These are phyloP conservation scores for Hordeum vulgare DNA, from an alignment of 176 grass and related monocot species.

Conservation along the genomic window DNA sequence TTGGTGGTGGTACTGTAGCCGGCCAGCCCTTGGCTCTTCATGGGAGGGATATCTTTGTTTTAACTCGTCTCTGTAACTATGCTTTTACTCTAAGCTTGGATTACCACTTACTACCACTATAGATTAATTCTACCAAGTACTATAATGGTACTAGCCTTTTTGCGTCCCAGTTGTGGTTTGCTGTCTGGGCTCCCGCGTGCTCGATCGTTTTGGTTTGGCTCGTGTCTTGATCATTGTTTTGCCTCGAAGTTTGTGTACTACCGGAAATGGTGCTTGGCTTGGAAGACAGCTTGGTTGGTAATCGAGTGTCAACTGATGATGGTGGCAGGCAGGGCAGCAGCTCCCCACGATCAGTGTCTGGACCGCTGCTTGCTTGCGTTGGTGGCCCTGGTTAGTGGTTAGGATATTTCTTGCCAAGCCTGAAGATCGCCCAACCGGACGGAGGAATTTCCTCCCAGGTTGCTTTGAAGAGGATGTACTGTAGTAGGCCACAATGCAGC, in stretches of 20 bases:
- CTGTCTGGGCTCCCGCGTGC: neutral
- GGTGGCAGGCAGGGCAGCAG: neutral
- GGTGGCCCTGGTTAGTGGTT: too few species aligned
- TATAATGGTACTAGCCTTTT: neutral
- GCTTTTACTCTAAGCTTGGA: neutral
- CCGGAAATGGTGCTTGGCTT: slow-evolving; percentile 27
- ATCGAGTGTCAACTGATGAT: neutral
- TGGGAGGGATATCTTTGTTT: slow-evolving; percentile 22
- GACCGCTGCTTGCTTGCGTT: neutral
- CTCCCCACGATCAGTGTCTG: neutral
- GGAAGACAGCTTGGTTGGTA: neutral
- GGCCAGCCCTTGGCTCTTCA: slow-evolving; percentile 1
- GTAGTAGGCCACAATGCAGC: neutral
- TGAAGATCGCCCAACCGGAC: too few species aligned
- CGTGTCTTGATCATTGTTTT: neutral
- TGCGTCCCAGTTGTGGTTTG: neutral
- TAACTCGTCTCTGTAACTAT: slow-evolving; percentile 27
- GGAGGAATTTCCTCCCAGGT: neutral
- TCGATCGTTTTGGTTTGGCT: neutral
- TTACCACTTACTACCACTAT: neutral
- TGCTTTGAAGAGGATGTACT: too few species aligned
- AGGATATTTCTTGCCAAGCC: too few species aligned
- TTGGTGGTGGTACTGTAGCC: neutral
- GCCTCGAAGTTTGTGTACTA: neutral
- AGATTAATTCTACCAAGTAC: neutral